A percentile compares a stretch with the other conserved stretches of the same genome.
phyloP scores from a whole-genome alignment of 2,329 filamentous ascomycete species.

The Colletotrichum costaricense region DNA sequence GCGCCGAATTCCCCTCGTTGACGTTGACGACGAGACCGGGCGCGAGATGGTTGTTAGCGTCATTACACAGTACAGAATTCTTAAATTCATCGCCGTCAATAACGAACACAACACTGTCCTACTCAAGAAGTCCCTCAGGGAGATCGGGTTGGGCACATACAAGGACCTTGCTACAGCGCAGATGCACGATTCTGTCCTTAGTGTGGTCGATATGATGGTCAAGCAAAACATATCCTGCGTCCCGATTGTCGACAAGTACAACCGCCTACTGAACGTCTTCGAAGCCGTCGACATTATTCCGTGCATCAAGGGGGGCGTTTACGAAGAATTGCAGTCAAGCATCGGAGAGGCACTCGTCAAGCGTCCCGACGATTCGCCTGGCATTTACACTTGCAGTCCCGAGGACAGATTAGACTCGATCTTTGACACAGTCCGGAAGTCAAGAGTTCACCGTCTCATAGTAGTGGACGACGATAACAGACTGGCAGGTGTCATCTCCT shows the following conservation, averaged over 20 bases:
- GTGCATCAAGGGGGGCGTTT: conserved; percentile 91
- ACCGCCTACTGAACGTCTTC: conserved; percentile 90
- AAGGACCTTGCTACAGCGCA: conserved; percentile 80
- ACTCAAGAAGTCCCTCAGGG: conserved; percentile 86
- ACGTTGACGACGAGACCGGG: conserved; percentile 92
- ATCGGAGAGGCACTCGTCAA: conserved; percentile 92
- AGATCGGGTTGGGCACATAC: conserved; percentile 89
- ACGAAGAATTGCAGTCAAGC: conserved; percentile 87
- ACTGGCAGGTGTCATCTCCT: conserved; percentile 88
- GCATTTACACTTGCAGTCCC: conserved; percentile 95
- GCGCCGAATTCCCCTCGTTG: conserved; percentile 91
- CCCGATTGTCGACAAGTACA: conserved; percentile 85
- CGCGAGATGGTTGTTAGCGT: conserved; percentile 95
- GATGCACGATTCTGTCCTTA: conserved; percentile 92
- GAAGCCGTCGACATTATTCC: conserved; percentile 98
- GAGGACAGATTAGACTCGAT: conserved; percentile 94
- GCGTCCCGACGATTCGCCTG: conserved; percentile 89
- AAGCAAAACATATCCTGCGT: conserved; percentile 94
- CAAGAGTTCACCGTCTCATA: conserved; percentile 90
- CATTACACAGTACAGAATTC: conserved; percentile 96
- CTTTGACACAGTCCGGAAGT: conserved; percentile 96
- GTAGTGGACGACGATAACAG: conserved; percentile 91
- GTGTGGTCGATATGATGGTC: conserved; percentile 94
- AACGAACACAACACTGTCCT: conserved; percentile 85
- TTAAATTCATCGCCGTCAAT: conserved; percentile 99